Evolutionary conservation across 768 basidiomycete genomes (phyloP), one percentile per base, ranked within the genome.

Genomic region (Filobasidium floriforme): DNA sequence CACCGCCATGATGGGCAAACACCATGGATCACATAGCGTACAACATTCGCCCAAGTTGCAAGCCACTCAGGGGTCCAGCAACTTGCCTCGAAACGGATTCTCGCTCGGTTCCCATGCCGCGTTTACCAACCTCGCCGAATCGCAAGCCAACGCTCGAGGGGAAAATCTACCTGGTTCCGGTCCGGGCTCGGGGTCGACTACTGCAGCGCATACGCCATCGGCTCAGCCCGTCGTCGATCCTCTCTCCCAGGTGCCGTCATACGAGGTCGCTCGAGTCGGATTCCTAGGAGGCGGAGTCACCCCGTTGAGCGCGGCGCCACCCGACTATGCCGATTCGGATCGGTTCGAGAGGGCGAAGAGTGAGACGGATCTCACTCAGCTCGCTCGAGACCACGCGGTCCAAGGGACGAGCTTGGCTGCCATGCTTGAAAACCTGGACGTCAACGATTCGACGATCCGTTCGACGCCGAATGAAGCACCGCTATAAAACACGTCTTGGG

Each of bases 241-340:
- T 85, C 72, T 89, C 84, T 69, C 85, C 83, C 81, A 89, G 62
- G 81, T 96, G 19, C 94, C 94, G 1, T 86, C 89, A 70, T 98
- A 98, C 77, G 83, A 83, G 22, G 83, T 89, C 55, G 90, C 93
- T 1, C 85, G 87, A 68, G 82, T 88, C 15, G 92, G 92, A 7
- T 94, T 93, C 79, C 82, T 93, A 29, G 92, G 92, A 7, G 85
- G 84, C 4, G 92, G 92, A 6, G 87, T 93, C n/a, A 86, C 88
- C 11, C 92, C 94, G 18, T 87, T 88, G 71, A 82, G 87, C 81
- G 82, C 81, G 29, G 90, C 89, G 7, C 74, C 94, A 70, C 93
- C 93, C 57, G 89, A 86, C 44, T 98, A 98, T 71, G 90, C 90
- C 70, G 91, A 91, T 74, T 84, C 84, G 12, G 80, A 80, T 67